A percentile compares a stretch with the other conserved stretches of the same genome.
These are phyloP conservation scores for Bocquillonia castaneifolia DNA, from an alignment of 441 rosid species.

Conservation along the genomic window DNA sequence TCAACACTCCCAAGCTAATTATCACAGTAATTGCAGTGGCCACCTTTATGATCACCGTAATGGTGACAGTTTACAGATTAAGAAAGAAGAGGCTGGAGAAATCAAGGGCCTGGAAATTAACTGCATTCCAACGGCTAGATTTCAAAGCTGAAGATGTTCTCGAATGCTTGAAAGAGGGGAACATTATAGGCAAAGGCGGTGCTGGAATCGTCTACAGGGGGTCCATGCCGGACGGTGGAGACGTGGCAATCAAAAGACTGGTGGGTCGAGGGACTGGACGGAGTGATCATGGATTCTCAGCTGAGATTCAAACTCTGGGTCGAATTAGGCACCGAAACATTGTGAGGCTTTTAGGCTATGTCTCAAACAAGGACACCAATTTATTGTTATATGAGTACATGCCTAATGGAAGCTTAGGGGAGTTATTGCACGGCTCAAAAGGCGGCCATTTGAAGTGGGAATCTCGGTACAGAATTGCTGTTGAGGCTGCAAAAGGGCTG, in stretches of 20 bases:
- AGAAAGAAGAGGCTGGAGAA: conserved; percentile 42
- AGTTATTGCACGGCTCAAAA: conserved; percentile 72
- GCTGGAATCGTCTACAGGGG: conserved; percentile 86
- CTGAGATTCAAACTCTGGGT: conserved; percentile 85
- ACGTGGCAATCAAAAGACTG: conserved; percentile 70
- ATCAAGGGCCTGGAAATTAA: conserved; percentile 69
- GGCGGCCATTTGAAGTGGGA: conserved; percentile 89
- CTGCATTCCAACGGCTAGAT: conserved; percentile 65
- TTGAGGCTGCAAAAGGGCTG: conserved; percentile 75
- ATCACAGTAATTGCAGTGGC: conserved; percentile 37
- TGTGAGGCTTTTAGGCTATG: conserved; percentile 68
- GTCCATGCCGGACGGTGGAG: conserved; percentile 59
- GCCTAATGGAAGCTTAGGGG: conserved; percentile 88
- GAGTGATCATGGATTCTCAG: conserved; percentile 80
- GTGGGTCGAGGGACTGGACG: conserved; percentile 66
- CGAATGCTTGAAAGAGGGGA: conserved; percentile 75
- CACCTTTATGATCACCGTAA: conserved; percentile 39
- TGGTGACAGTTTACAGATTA: conserved; percentile 38
- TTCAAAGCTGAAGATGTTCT: conserved; percentile 77
- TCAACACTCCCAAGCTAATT: conserved; percentile 40
- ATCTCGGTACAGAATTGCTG: conserved; percentile 55
- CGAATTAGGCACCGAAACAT: conserved; percentile 78
- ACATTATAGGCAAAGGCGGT: conserved; percentile 90
- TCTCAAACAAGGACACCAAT: conserved; percentile 82
- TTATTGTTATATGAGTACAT: conserved; percentile 71